Percentiles rank a stretch among this genome's conserved stretches.
Evolutionary conservation across 73 alveolate species (phyloP).

Genomic region (Tetrahymena thermophila): DNA sequence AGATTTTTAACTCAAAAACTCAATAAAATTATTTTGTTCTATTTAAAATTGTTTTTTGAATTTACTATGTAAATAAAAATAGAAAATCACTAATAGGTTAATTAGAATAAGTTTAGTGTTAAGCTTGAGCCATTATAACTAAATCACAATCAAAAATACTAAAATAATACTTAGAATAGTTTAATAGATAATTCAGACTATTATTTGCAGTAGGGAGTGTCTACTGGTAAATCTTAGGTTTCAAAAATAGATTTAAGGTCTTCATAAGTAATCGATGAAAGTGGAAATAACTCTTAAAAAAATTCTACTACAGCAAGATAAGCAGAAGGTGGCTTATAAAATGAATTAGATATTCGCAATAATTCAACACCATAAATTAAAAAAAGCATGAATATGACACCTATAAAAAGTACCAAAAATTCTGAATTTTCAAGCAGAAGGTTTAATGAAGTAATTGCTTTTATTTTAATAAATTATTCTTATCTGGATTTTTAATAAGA

Average conservation of each 20-base stretch:
- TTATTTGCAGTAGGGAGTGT: not conserved
- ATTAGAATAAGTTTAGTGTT: not conserved
- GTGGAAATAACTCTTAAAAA: not conserved
- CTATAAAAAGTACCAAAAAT: not conserved
- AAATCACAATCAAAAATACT: not conserved
- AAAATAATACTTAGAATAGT: not conserved
- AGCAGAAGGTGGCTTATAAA: not conserved
- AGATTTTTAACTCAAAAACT: no score
- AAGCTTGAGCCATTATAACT: not conserved
- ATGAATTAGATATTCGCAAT: not conserved
- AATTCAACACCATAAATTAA: not conserved
- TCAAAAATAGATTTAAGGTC: not conserved
- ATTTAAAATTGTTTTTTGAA: no score
- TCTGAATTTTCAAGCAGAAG: not conserved
- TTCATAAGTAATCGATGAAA: not conserved
- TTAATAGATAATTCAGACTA: not conserved
- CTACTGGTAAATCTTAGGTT: not conserved
- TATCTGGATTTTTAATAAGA: not conserved
- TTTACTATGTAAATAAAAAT: no score
- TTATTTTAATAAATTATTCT: not conserved
- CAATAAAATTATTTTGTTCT: no score
- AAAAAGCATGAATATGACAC: not conserved
- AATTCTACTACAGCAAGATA: not conserved
- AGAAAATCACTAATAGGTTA: not conserved
- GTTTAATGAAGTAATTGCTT: not conserved